Evolutionary conservation across 2,329 filamentous ascomycete species (phyloP), one percentile per base, ranked within the genome.

Genomic region (Stemphylium lycopersici): DNA sequence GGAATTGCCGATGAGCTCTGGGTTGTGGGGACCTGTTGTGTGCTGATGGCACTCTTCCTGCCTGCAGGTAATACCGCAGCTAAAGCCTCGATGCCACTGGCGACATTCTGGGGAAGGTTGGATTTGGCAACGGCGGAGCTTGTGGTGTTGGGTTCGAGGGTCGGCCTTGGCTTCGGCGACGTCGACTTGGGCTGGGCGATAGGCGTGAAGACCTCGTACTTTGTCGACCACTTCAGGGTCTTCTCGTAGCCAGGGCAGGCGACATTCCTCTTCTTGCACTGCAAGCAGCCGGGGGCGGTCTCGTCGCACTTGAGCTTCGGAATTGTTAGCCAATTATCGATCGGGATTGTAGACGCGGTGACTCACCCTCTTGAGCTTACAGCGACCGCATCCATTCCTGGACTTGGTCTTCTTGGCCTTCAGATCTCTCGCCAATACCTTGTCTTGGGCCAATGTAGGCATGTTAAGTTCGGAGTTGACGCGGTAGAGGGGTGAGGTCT

Each of bases 221-320:
- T 81, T 41, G 76, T 78, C 8, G 77, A 79, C 79, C 79, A 81
- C 45, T 78, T 78, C 39, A 81, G 62, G 44, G 75, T 76, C 64
- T 79, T 78, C 60, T 76, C 75, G 45, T 80, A 81, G 5, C 79
- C 79, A 29, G 79, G 79, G 55, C 79, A 81, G 22, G 70, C 55
- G n/a, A 76, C 69, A 29, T 76, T 76, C 24, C 76, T 72, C 47
- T 75, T 77, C 44, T 71, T 70, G 63, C 79, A 81, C 52, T 79
- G 77, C 29, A 74, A 64, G 58, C 79, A 81, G 6, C 66, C 65
- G 13, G 75, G 76, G 20, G 74, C 72, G 11, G 74, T 76, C 58
- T 79, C 78, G 50, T 79, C 78, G 48, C 78, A 80, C 66, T 79
- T 79, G 52, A 76, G 65, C 74, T 76, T 34, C 42, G 43, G 18